phyloP scores from a whole-genome alignment of 306 rosid genomes.

The Oemleria cerasiformis region DNA sequence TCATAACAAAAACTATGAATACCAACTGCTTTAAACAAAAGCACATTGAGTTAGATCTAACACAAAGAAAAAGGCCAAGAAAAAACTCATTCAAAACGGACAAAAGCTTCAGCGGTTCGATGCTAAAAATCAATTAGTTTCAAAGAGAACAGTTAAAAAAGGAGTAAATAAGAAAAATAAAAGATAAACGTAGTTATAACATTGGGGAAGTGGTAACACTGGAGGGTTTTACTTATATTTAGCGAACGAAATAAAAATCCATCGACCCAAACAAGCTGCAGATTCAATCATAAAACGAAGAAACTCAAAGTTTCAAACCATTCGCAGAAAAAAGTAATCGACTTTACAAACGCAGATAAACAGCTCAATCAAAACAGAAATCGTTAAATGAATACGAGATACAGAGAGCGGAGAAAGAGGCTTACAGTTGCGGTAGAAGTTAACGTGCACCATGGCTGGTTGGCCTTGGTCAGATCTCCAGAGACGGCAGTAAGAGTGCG shows the following conservation, averaged over 20 bases:
- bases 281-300: neutral
- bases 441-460: slow-evolving; percentile 37
- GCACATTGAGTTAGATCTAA: neutral
- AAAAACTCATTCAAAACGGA: neutral
- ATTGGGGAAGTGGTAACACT: too few relatives aligned
- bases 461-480: slow-evolving; percentile 1
- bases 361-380: neutral
- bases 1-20: neutral
- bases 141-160: too few relatives aligned
- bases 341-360: neutral
- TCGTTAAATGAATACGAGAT: neutral
- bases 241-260: neutral
- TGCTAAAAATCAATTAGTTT: too few relatives aligned
- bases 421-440: slow-evolving; percentile 33
- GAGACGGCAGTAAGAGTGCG: neutral
- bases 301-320: too few relatives aligned
- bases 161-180: too few relatives aligned
- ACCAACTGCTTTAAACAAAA: neutral
- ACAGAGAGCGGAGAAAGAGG: neutral
- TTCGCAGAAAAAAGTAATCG: neutral
- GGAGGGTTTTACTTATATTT: too few relatives aligned
- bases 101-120: neutral
- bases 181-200: too few relatives aligned
- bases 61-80: neutral
- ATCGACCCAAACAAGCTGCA: neutral